Conservation (phyloP, 345 rosid genomes). For the Gossypium turneri region DNA sequence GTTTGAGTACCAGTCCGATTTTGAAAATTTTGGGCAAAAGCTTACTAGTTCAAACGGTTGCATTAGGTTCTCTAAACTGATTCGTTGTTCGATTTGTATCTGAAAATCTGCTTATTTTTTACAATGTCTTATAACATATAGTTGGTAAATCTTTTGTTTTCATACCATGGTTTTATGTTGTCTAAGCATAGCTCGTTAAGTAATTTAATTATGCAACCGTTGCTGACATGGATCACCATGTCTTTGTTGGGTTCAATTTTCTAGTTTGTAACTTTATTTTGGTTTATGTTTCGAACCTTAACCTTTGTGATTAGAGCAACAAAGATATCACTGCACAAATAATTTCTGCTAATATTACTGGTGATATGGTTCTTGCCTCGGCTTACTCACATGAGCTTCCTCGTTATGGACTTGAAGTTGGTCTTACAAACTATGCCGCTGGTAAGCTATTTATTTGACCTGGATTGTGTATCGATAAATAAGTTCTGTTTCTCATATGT, state of each 20-base stretch:
- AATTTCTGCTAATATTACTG: conserved; percentile 47
- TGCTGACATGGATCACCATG: too few species aligned
- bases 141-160: neutral
- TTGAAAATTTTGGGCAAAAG: too few species aligned
- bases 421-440: conserved; percentile 67
- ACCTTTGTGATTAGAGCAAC: conserved; percentile 45
- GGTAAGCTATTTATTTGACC: conserved; percentile 30
- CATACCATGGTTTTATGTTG: too few species aligned
- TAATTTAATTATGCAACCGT: too few species aligned
- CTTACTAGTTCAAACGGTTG: too few species aligned
- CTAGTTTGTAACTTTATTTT: neutral
- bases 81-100: conserved; percentile 76
- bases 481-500: neutral
- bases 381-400: conserved; percentile 70
- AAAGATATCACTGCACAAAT: conserved; percentile 63
- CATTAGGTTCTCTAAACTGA: conserved; percentile 23
- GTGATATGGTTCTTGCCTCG: conserved; percentile 57
- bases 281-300: conserved; percentile 6
- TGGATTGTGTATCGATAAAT: neutral
- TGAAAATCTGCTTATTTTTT: conserved; percentile 9
- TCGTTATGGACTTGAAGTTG: conserved; percentile 57
- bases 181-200: too few species aligned
- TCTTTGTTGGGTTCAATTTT: neutral
- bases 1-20: too few species aligned
- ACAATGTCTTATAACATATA: neutral